A percentile compares a stretch with the other conserved stretches of the same genome.
These are phyloP conservation scores for Microthlaspi erraticum DNA, from an alignment of 345 rosid species.

Conservation along the genomic window DNA sequence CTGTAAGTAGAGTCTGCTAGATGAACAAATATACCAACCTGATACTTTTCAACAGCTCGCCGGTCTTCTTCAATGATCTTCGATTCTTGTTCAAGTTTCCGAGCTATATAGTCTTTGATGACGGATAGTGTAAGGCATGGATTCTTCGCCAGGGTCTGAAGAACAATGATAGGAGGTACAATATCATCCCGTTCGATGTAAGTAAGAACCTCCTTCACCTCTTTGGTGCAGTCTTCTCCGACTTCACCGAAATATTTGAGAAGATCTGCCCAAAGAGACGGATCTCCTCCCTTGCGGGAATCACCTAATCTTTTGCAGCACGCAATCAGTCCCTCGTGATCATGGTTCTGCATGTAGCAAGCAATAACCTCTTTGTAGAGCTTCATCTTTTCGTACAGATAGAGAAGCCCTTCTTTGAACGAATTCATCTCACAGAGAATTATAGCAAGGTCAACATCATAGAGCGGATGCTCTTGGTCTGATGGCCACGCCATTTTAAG, in stretches of 20 bases:
- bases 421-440: conserved; percentile 96
- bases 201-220: conserved; percentile 90
- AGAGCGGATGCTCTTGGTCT: conserved; percentile 88
- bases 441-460: conserved; percentile 96
- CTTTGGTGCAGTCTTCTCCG: conserved; percentile 98
- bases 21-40: conserved; percentile 53
- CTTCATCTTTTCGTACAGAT: conserved; percentile 95
- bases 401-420: conserved; percentile 83
- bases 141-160: conserved; percentile 88
- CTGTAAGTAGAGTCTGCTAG: too few species aligned
- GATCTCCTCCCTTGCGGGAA: conserved; percentile 91
- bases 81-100: conserved; percentile 96
- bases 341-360: conserved; percentile 97
- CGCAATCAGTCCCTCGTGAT: conserved; percentile 90
- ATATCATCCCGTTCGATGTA: conserved; percentile 94
- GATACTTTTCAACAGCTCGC: conserved; percentile 86
- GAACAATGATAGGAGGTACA: conserved; percentile 94
- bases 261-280: conserved; percentile 98
- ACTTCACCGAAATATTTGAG: conserved; percentile 97
- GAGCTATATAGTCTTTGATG: conserved; percentile 91
- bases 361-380: conserved; percentile 95
- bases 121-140: conserved; percentile 96
- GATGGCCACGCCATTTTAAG: conserved; percentile 82
- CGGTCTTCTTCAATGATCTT: conserved; percentile 94
- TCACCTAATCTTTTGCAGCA: conserved; percentile 96